These are phyloP conservation scores for Porogramme epimiltina DNA, from an alignment of 1,284 basidiomycete species.

Conservation along the genomic window DNA sequence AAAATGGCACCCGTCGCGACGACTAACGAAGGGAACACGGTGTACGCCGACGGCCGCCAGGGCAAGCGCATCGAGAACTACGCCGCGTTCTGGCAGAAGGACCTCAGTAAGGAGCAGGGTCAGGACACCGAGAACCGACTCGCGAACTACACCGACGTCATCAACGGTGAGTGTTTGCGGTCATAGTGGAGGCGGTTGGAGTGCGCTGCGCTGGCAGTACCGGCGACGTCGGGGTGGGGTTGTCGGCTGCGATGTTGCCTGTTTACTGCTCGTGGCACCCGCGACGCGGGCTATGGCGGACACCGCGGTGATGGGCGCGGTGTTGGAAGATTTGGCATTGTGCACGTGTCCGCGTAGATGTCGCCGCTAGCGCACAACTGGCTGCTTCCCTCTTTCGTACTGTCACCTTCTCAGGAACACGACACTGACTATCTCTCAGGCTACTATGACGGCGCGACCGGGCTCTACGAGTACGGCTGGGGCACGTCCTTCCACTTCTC, in stretches of 20 bases:
- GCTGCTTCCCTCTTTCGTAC: no score
- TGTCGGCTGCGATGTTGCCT: no score
- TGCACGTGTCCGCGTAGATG: no score
- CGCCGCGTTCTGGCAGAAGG: slow-evolving; percentile 93
- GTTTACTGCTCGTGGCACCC: neutral
- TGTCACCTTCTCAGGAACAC: no score
- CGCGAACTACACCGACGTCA: slow-evolving; percentile 89
- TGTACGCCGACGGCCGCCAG: slow-evolving; percentile 70
- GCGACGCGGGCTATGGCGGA: no score
- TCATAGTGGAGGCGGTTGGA: no score
- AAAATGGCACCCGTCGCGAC: slow-evolving; percentile 30
- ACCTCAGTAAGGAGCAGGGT: slow-evolving; percentile 73
- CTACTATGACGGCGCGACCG: slow-evolving; percentile 96
- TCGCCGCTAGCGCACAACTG: no score
- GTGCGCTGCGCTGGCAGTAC: no score
- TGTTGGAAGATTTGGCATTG: no score
- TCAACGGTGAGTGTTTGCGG: slow-evolving; percentile 71
- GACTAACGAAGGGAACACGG: slow-evolving; percentile 21
- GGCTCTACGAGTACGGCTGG: slow-evolving; percentile 98
- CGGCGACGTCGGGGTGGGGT: no score
- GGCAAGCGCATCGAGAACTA: slow-evolving; percentile 88
- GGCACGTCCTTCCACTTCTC: slow-evolving; percentile 96
- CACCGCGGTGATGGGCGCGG: no score
- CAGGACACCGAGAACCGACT: slow-evolving; percentile 78
- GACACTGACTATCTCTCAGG: slow-evolving; percentile 57